Conservation (phyloP, 2,329 filamentous ascomycete genomes). For the Neofusicoccum cordaticola region DNA sequence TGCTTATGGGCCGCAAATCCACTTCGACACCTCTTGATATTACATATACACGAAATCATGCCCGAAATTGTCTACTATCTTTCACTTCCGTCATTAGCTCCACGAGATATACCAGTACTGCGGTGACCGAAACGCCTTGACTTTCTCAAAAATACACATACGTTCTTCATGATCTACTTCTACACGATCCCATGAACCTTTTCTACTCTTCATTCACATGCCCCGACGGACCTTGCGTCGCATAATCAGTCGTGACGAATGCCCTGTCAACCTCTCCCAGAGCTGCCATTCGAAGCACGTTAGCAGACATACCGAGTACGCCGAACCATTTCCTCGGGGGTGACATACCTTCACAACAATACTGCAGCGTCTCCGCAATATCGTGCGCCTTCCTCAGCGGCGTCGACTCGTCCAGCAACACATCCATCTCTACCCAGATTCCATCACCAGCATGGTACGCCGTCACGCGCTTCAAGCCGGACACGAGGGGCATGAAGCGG, state of each 20-base stretch:
- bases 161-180: no score
- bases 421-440: slow-evolving; percentile 61
- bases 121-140: no score
- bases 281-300: slow-evolving; percentile 18
- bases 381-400: slow-evolving; percentile 56
- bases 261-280: slow-evolving; percentile 52
- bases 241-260: slow-evolving; percentile 53
- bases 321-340: slow-evolving; percentile 27
- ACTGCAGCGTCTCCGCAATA: slow-evolving; percentile 62
- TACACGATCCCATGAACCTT: no score
- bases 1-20: no score
- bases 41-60: no score
- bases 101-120: no score
- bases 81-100: no score
- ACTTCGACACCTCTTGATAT: no score
- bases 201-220: slow-evolving; percentile 31
- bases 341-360: slow-evolving; percentile 53
- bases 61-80: no score
- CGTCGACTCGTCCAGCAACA: slow-evolving; percentile 55
- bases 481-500: slow-evolving; percentile 53
- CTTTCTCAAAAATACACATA: no score
- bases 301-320: background rate
- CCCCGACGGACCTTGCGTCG: slow-evolving; percentile 39
- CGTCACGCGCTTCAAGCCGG: slow-evolving; percentile 54
- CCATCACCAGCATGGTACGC: slow-evolving; percentile 63